phyloP scores from a whole-genome alignment of 2,329 filamentous ascomycete species.

The Aureobasidium zeae region DNA sequence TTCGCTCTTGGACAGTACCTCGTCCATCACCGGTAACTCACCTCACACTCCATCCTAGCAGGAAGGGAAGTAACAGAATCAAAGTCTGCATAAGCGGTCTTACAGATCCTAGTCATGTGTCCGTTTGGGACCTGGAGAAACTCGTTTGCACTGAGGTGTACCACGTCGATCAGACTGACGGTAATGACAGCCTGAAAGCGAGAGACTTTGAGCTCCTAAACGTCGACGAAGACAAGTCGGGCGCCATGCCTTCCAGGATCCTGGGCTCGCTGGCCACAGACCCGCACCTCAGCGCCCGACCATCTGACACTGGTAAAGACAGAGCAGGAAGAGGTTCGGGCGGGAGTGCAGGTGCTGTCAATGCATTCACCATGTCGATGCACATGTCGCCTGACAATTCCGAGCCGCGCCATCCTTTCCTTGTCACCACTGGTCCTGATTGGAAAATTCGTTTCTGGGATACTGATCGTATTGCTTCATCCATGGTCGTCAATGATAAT shows the following conservation, averaged over 20 bases:
- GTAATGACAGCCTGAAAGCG: slow-evolving; percentile 28
- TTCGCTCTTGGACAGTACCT: slow-evolving; percentile 81
- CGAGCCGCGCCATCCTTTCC: slow-evolving; percentile 68
- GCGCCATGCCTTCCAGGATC: slow-evolving; percentile 79
- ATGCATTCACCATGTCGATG: slow-evolving; percentile 63
- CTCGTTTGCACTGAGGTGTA: slow-evolving; percentile 82
- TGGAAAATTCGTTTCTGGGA: slow-evolving; percentile 95
- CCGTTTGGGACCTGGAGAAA: slow-evolving; percentile 92
- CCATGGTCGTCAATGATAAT: slow-evolving; percentile 66
- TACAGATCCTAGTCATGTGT: slow-evolving; percentile 78
- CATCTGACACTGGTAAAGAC: slow-evolving; percentile 11
- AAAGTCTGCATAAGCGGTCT: slow-evolving; percentile 87
- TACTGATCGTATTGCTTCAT: slow-evolving; percentile 65
- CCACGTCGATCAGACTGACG: slow-evolving; percentile 49
- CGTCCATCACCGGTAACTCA: slow-evolving; percentile 73
- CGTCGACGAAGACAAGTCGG: slow-evolving; percentile 79
- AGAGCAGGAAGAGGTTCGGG: slow-evolving; percentile 38
- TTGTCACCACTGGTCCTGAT: slow-evolving; percentile 81
- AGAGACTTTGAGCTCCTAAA: slow-evolving; percentile 75
- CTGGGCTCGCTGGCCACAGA: slow-evolving; percentile 51
- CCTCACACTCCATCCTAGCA: slow-evolving; percentile 61
- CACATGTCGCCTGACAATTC: slow-evolving; percentile 60
- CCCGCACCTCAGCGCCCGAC: not conserved
- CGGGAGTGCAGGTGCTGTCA: slow-evolving; percentile 49
- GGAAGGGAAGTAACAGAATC: slow-evolving; percentile 52